A percentile compares a stretch with the other conserved stretches of the same genome.
Conservation (phyloP, 164 flowering plant genomes). For the Tinospora cordifolia region DNA sequence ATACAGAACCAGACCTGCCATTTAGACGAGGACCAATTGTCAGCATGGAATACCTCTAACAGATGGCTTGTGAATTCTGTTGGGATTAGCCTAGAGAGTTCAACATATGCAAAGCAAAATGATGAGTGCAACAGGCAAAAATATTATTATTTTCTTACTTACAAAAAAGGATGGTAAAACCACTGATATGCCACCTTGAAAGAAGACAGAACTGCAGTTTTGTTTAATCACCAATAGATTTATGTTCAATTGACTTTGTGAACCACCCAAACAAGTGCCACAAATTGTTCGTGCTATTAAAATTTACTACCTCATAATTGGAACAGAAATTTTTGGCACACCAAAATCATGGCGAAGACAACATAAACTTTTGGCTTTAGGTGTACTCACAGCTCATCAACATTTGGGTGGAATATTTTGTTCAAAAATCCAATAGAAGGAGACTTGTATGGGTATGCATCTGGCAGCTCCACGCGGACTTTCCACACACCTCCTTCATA, state of each 20-base stretch:
- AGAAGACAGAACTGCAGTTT: too few species aligned
- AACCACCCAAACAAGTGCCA: background rate
- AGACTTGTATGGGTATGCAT: conserved; percentile 92
- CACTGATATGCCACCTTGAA: too few species aligned
- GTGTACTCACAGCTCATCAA: conserved; percentile 78
- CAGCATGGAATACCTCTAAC: background rate
- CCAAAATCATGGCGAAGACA: background rate
- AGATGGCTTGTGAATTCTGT: background rate
- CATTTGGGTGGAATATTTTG: conserved; percentile 94
- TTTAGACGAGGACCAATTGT: conserved; percentile 1
- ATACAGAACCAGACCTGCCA: conserved; percentile 92
- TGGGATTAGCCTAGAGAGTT: background rate
- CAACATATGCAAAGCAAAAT: background rate
- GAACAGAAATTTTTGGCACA: background rate
- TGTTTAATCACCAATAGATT: background rate
- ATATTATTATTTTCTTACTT: background rate
- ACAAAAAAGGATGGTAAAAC: background rate
- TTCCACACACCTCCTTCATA: conserved; percentile 98
- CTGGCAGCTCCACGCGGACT: conserved; percentile 87
- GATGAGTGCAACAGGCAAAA: background rate
- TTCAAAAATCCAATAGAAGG: conserved; percentile 91
- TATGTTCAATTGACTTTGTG: background rate
- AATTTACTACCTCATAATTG: background rate
- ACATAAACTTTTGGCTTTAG: background rate
- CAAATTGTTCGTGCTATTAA: background rate